phyloP scores from a whole-genome alignment of 2,329 filamentous ascomycete genomes.

The Trichophyton benhamiae region DNA sequence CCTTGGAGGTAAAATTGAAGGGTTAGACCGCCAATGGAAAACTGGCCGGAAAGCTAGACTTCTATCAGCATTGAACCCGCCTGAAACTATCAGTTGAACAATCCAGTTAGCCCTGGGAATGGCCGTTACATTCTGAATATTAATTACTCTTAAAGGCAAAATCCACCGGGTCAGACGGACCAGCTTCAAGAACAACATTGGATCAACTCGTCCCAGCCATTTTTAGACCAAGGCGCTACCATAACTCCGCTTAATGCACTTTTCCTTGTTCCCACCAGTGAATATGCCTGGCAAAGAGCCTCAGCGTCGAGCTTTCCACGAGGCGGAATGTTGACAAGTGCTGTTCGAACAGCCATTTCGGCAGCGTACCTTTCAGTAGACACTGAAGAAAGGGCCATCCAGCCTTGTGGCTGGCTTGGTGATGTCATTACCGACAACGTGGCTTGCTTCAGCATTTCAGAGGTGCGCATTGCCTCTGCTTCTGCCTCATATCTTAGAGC shows the following conservation, averaged over 20 bases:
- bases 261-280: constrained; percentile 55
- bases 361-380: constrained; percentile 46
- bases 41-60: constrained; percentile 58
- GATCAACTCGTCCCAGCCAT: constrained; percentile 48
- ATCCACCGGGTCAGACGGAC: no score
- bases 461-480: constrained; percentile 20
- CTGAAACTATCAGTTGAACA: not conserved
- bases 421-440: constrained; percentile 69
- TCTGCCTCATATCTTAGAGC: constrained; percentile 40
- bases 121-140: not conserved
- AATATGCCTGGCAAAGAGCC: constrained; percentile 61
- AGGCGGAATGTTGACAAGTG: constrained; percentile 60
- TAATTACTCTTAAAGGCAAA: not conserved
- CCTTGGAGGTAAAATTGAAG: constrained; percentile 78
- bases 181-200: constrained; percentile 16
- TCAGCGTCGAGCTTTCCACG: constrained; percentile 53
- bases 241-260: constrained; percentile 69
- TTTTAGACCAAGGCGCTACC: constrained; percentile 63
- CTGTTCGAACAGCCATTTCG: constrained; percentile 73
- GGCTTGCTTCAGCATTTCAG: constrained; percentile 48
- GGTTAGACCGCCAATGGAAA: constrained; percentile 65
- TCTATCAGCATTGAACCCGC: constrained; percentile 43
- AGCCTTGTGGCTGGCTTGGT: constrained; percentile 66
- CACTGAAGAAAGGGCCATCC: constrained; percentile 58
- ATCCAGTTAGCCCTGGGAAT: not conserved